Conservation (phyloP, 257 asterid genomes). For the Ilex asprella region DNA sequence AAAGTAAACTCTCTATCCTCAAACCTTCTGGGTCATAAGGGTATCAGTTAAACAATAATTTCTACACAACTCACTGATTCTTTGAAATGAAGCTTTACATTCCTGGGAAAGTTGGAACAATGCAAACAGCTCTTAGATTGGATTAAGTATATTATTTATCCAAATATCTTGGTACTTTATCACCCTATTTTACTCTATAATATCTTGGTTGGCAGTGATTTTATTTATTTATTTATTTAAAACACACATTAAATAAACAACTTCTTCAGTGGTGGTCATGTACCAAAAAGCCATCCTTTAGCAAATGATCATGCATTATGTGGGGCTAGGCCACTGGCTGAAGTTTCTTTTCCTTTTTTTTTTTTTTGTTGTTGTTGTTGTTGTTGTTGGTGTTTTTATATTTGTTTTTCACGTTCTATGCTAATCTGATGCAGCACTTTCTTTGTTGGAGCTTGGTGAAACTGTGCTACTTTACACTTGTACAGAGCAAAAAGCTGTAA, state of each 20-base stretch:
- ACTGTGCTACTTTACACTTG: not conserved
- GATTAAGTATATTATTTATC: too few relatives aligned
- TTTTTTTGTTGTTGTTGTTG: constrained; percentile 10
- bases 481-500: too few relatives aligned
- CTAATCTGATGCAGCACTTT: constrained; percentile 53
- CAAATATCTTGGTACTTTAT: too few relatives aligned
- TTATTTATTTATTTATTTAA: not conserved
- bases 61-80: too few relatives aligned
- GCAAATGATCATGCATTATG: constrained; percentile 16
- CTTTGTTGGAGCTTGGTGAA: constrained; percentile 4
- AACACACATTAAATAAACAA: constrained; percentile 13
- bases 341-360: too few relatives aligned
- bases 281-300: constrained; percentile 18
- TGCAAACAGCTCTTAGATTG: too few relatives aligned
- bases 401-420: constrained; percentile 26
- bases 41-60: too few relatives aligned
- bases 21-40: too few relatives aligned
- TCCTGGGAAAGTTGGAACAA: too few relatives aligned
- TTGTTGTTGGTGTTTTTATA: constrained; percentile 18
- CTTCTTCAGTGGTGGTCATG: constrained; percentile 38
- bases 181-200: constrained; percentile 1
- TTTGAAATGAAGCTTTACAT: too few relatives aligned
- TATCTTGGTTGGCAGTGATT: constrained; percentile 16
- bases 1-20: too few relatives aligned
- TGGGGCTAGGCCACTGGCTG: not conserved